Base-by-base conservation (phyloP, 2,329 filamentous ascomycete genomes). In the Claviceps monticola region DNA sequence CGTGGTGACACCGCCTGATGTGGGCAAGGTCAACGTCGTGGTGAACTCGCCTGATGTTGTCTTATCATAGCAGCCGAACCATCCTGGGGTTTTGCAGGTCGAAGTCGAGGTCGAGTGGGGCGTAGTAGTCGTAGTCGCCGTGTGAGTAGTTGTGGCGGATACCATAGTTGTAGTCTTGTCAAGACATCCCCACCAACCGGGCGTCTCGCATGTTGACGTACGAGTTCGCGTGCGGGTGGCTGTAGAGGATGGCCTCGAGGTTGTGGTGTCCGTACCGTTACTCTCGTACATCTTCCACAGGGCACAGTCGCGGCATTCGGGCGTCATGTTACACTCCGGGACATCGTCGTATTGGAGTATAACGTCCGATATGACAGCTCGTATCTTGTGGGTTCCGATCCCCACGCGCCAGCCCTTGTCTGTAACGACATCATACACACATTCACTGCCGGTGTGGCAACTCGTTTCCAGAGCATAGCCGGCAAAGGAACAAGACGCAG, bases 231-330 rank as follows among this genome's bases (percentile, higher is more conserved):
- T 85, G 44, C 77, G 76, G 2, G 79, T 80, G 2, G 75, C 74
- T 1, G 77, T 75, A 1, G 76, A 78, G 0, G 55, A 43, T 11
- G 76, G 74, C 4, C 72, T 73, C 0, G 81, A 81, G 0, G 84
- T 86, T 0, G 82, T 88, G 1, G 75, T 77, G 56, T 90, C 84
- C 1, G 86, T 93, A 34, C 86, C 86, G 64, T 96, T 96, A 65
- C 89, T 95, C 66, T 90, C 84, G 62, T 88, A 94, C 74, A 89
- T 95, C 62, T 95, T 94, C 93, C 93, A 97, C 52, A 84, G 82
- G 53, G 80, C 87, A 62, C 91, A 97, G 65, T 98, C 93, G 42
- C 86, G 81, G 64, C 93, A 97, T 50, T 88, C 83, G 21, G 81
- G 75, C 6, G 91, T 90, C 34, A 77, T 74, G 51, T 77, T 78